Percentiles rank a stretch among this genome's conserved stretches.
These are phyloP conservation scores for Xylaria polymorpha DNA, from an alignment of 2,329 filamentous ascomycete species.

Conservation along the genomic window DNA sequence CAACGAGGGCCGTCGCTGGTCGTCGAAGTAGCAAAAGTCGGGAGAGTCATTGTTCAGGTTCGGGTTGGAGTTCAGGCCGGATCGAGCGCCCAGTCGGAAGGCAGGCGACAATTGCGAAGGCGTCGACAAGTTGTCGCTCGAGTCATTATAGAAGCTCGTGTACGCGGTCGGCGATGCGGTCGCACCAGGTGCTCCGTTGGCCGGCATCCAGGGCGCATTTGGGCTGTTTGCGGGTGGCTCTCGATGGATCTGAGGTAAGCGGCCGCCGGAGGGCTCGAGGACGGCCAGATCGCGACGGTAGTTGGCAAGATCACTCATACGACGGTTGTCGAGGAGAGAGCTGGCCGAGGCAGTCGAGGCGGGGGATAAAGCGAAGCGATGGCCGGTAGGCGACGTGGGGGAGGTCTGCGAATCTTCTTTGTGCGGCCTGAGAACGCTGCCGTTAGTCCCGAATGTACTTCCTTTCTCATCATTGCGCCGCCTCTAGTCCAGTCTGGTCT, in stretches of 20 bases:
- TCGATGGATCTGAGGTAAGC: conserved; percentile 69
- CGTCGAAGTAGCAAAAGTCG: conserved; percentile 70
- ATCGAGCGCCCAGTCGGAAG: conserved; percentile 65
- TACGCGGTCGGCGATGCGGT: conserved; percentile 53
- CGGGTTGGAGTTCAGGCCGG: conserved; percentile 34
- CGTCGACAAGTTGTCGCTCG: conserved; percentile 73
- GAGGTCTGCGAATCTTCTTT: conserved; percentile 62
- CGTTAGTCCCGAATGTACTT: conserved; percentile 44
- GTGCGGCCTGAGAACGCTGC: conserved; percentile 50
- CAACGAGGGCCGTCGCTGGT: conserved; percentile 85
- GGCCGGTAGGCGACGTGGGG: conserved; percentile 59
- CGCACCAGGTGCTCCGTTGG: conserved; percentile 53
- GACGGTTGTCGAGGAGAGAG: conserved; percentile 67
- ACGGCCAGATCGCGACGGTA: conserved; percentile 78
- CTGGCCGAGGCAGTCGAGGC: conserved; percentile 58
- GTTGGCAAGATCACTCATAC: conserved; percentile 72
- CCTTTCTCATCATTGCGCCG: conserved; percentile 3
- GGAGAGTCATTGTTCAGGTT: conserved; percentile 65
- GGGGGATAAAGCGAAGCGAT: conserved; percentile 57
- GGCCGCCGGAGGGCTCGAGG: conserved; percentile 69
- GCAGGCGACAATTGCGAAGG: conserved; percentile 76
- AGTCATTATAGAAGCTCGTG: conserved; percentile 79
- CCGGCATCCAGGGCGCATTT: conserved; percentile 66
- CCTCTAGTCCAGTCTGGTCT: conserved; percentile 3
- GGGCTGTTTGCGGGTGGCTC: conserved; percentile 68